These are phyloP conservation scores for Candida verbasci DNA, from an alignment of 805 yeast species.

Conservation along the genomic window DNA sequence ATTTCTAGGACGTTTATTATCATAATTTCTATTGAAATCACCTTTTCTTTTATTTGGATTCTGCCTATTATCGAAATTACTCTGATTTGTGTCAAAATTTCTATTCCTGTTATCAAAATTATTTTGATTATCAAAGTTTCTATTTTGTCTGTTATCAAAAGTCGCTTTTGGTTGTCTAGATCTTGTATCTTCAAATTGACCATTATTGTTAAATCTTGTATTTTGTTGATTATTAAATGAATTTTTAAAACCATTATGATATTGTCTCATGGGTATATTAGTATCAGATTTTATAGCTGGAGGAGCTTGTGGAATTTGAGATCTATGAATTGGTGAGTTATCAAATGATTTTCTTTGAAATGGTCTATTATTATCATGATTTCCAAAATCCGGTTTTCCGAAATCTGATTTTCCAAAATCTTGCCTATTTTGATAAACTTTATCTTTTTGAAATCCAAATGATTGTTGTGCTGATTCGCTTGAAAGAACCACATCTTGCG, in stretches of 20 bases:
- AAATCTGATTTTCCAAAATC: not conserved
- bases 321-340: not conserved
- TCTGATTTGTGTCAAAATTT: conserved; percentile 18
- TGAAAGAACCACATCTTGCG: conserved; percentile 2
- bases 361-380: not conserved
- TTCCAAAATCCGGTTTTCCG: not conserved
- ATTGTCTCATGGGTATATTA: conserved; percentile 1
- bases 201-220: not conserved
- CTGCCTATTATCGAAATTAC: conserved; percentile 19
- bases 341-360: not conserved
- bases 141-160: conserved; percentile 12
- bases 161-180: not conserved
- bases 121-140: conserved; percentile 23
- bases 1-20: conserved; percentile 29
- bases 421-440: too few relatives aligned
- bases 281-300: conserved; percentile 9
- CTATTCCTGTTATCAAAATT: conserved; percentile 13
- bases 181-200: not conserved
- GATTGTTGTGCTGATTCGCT: not conserved
- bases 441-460: too few relatives aligned
- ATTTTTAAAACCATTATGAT: conserved; percentile 1
- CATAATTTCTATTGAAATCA: conserved; percentile 19
- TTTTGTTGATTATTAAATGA: not conserved
- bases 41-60: conserved; percentile 21
- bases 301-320: conserved; percentile 10